These are phyloP conservation scores for Geotrichum klebahnii DNA, from an alignment of 1,139 yeast genomes.

Conservation along the genomic window DNA sequence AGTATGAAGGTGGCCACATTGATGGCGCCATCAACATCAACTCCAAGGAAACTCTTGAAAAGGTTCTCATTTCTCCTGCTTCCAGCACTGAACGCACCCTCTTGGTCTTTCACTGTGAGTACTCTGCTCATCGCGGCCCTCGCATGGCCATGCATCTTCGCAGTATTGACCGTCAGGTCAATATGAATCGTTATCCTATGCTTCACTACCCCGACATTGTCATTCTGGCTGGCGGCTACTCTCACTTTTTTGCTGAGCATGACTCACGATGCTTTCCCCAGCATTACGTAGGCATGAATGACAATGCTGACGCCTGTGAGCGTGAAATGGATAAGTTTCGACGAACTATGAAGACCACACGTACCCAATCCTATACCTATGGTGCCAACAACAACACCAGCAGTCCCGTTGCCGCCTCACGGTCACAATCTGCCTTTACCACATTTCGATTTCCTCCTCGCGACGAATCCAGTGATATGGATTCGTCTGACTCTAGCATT, in stretches of 20 bases:
- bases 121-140: slow-evolving; percentile 89
- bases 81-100: slow-evolving; percentile 42
- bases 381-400: not conserved
- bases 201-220: slow-evolving; percentile 84
- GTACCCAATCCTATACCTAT: not conserved
- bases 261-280: slow-evolving; percentile 63
- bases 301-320: slow-evolving; percentile 63
- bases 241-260: slow-evolving; percentile 60
- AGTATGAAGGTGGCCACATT: slow-evolving; percentile 88
- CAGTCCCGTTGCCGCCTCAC: slow-evolving; percentile 5
- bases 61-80: slow-evolving; percentile 32
- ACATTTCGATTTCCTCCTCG: slow-evolving; percentile 1
- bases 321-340: slow-evolving; percentile 67
- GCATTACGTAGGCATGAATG: slow-evolving; percentile 84
- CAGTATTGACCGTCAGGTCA: slow-evolving; percentile 71
- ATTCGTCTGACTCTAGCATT: not conserved
- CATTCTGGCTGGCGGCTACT: slow-evolving; percentile 87
- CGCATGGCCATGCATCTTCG: slow-evolving; percentile 83
- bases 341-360: slow-evolving; percentile 30
- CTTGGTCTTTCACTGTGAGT: slow-evolving; percentile 88
- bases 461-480: not conserved
- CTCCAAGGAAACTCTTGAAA: slow-evolving; percentile 63
- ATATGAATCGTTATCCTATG: slow-evolving; percentile 71
- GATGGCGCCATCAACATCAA: slow-evolving; percentile 75
- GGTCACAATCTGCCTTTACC: slow-evolving; percentile 6